Evolutionary conservation across 352 stramenopile species (phyloP).

Genomic region (Globisporangium irregulare): DNA sequence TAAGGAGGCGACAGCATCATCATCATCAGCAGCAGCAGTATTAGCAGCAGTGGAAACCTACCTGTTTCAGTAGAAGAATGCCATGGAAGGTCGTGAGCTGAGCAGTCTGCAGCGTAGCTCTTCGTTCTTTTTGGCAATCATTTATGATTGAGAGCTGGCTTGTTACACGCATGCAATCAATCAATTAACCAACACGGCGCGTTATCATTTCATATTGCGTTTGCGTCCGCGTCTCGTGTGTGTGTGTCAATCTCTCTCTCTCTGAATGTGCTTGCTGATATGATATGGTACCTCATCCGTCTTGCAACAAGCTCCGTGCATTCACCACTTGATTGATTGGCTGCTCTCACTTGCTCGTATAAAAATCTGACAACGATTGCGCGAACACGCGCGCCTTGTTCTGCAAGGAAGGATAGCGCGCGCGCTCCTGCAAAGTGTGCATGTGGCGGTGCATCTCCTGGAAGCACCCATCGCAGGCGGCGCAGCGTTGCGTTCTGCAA

Average conservation of each 20-base stretch:
- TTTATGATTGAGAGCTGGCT: constrained; percentile 2
- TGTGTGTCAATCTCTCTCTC: neutral
- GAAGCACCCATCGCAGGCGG: constrained; percentile 60
- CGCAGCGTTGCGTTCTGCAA: constrained; percentile 51
- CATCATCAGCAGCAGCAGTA: neutral
- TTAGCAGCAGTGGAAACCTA: neutral
- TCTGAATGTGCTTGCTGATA: constrained; percentile 1
- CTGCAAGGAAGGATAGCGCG: constrained; percentile 35
- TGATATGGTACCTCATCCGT: neutral
- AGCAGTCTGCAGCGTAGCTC: neutral
- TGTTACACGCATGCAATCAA: constrained; percentile 6
- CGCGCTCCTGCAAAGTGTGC: constrained; percentile 28
- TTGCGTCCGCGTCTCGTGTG: neutral
- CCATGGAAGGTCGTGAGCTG: neutral
- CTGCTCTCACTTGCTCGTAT: constrained; percentile 15
- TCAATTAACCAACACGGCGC: constrained; percentile 2
- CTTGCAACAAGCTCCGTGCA: neutral
- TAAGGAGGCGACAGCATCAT: constrained; percentile 17
- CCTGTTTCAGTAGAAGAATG: constrained; percentile 2
- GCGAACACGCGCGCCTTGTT: constrained; percentile 46
- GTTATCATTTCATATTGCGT: constrained; percentile 2
- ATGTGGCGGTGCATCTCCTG: constrained; percentile 59
- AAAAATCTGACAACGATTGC: constrained; percentile 43
- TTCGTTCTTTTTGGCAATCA: constrained; percentile 8
- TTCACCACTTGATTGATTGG: neutral